Base-by-base conservation (phyloP, 495 filamentous ascomycete genomes). In the Penicillium bialowiezense region DNA sequence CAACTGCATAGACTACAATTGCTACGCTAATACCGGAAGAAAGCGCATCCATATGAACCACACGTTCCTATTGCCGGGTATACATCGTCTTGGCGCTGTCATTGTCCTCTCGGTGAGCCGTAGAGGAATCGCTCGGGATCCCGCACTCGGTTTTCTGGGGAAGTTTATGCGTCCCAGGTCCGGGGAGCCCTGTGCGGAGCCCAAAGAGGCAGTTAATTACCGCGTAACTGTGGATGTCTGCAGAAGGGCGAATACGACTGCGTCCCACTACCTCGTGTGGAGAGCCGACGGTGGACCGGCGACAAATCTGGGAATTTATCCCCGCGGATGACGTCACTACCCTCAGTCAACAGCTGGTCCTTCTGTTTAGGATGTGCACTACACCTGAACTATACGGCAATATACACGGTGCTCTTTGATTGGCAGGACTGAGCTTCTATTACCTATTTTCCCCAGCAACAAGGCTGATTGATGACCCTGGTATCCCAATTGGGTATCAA, bases 41-140 rank as follows among this genome's bases (percentile, higher is more conserved):
- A 33, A 19, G 17, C 17, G 23, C 31, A 37, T 9, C 28, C 26
- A 20, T 21, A 21, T 39, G 26, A 18, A 10, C 29, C 29, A 32
- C 5, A 13, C 10, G 12, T 5, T 10, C 12, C 3, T 32, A 12
- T 7, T 7, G 29, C 29, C 29, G 29, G 9, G 19, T 26, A 33
- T 37, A 34, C 20, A 20, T 38, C 34, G 35, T 42, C 41, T 50
- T 54, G 50, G 45, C 38, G 32, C 39, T 31, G 14, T 41, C 46
- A 49, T 46, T 41, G 41, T 50, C 33, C 35, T 40, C 34, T 62
- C 61, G 61, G 61, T 64, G 61, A 64, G 40, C 58, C 49, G 52
- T 48, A 42, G 43, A 47, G 61, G 48, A 29, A 61, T 60, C 44
- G 55, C 24, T 59, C 60, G 61, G 61, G 45, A 62, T 61, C 58